Evolutionary conservation across 495 filamentous ascomycete species (phyloP), one percentile per base, ranked within the genome.

Genomic region (Cercophora sp.): DNA sequence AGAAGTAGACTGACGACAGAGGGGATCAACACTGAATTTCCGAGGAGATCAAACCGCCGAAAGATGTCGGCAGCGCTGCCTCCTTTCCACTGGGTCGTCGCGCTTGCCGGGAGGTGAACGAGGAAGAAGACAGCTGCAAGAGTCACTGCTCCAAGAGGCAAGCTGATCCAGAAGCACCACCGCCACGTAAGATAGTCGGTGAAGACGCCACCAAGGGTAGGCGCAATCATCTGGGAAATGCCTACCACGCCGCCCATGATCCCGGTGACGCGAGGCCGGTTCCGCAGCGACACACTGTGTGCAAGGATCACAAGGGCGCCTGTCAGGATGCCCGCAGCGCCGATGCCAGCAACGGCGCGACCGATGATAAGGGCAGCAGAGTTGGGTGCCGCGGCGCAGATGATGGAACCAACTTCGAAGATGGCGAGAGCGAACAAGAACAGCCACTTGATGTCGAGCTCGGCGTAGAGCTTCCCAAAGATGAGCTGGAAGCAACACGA

Each of bases 1-100:
- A 94, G 71, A 10, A 92, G 63, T 1, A 91, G 64, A 48, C 79
- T 83, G 51, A 89, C 69, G 19, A 91, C 76, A 6, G 73, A 74
- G 11, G 82, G 75, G 24, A 77, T 66, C 56, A 80, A 73, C 66
- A 68, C 32, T 1, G 27, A 34, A 18, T 47, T 55, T 0, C 65
- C 63, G 6, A 55, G n/a, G 1, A 66, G 40, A 27, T 68, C 65
- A 0, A 66, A 25, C 13, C 27, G 44, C 4, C 27, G 25, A 15
- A 16, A 2, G 22, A 32, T 19, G 8, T 16, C 26, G 4, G 27
- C 44, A 27, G 34, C 15, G n/a, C 40, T n/a, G 5, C 22, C 4
- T 6, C 32, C 55, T 16, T 54, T 44, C 35, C 47, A 25, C 5
- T 34, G 4, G 3, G 57, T 40, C 26, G 66, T 42, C 1, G 23